Conservation (phyloP, 1,139 yeast genomes). For the Yamadazyma atlantica region DNA sequence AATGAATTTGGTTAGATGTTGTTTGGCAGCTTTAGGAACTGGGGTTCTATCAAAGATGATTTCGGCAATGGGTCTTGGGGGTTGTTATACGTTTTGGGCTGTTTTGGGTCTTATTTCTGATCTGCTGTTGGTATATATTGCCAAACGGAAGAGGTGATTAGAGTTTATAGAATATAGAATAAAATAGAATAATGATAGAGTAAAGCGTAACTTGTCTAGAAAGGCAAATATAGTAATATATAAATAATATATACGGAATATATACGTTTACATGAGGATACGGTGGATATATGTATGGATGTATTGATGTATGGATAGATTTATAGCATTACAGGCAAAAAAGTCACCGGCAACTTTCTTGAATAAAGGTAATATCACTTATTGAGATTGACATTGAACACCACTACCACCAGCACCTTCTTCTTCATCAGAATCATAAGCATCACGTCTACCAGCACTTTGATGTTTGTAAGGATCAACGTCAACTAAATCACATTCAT, state of each 20-base stretch:
- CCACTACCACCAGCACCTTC: constrained; percentile 70
- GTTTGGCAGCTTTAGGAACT: constrained; percentile 33
- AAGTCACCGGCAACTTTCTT: neutral
- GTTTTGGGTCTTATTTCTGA: constrained; percentile 24
- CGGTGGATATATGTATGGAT: neutral
- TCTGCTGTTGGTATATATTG: constrained; percentile 18
- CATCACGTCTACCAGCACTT: constrained; percentile 45
- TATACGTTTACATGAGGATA: no score
- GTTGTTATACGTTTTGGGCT: constrained; percentile 37
- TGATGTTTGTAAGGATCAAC: constrained; percentile 64
- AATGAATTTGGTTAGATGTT: constrained; percentile 37
- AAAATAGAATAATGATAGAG: neutral
- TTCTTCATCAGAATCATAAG: constrained; percentile 67
- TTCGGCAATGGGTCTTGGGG: constrained; percentile 30
- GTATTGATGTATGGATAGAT: neutral
- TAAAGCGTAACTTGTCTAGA: no score
- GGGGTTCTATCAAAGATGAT: constrained; percentile 35
- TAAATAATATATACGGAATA: constrained; percentile 1
- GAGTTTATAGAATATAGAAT: constrained; percentile 2
- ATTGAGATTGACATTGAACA: constrained; percentile 88
- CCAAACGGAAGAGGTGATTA: constrained; percentile 5
- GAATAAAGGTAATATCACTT: constrained; percentile 15
- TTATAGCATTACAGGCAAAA: neutral
- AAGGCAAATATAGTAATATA: neutral
- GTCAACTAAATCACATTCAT: constrained; percentile 76